Percentiles rank a stretch among this genome's conserved stretches.
Conservation (phyloP, 257 asterid species). For the Fraxinus americana region DNA sequence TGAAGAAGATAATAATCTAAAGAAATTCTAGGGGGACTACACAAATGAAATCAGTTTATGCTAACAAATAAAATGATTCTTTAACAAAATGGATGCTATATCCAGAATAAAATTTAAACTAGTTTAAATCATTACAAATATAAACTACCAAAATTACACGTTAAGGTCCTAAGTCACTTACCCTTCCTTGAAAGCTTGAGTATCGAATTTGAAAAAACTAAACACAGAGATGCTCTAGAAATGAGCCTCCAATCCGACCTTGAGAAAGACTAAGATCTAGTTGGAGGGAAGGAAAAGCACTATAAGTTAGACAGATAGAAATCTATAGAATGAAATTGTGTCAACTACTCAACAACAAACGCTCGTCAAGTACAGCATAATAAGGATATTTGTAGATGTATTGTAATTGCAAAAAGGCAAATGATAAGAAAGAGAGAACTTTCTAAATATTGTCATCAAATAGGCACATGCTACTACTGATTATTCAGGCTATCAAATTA, state of each 20-base stretch:
- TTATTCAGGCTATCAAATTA: neutral
- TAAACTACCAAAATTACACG: constrained; percentile 1
- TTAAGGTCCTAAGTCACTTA: neutral
- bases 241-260: constrained; percentile 25
- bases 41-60: neutral
- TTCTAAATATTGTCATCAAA: neutral
- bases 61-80: neutral
- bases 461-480: no score
- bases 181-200: constrained; percentile 14
- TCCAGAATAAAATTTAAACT: constrained; percentile 10
- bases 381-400: neutral
- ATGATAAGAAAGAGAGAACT: neutral
- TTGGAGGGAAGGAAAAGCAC: constrained; percentile 18
- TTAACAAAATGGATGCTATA: neutral
- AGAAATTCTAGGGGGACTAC: neutral
- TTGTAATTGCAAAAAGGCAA: neutral
- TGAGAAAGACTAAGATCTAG: constrained; percentile 16
- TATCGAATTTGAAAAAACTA: neutral
- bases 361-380: neutral
- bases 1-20: neutral
- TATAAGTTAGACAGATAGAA: constrained; percentile 9
- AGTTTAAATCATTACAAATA: constrained; percentile 16
- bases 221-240: constrained; percentile 5
- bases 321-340: no score
- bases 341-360: no score